Conservation (phyloP, 257 asterid species). For the Henckelia pumila region DNA sequence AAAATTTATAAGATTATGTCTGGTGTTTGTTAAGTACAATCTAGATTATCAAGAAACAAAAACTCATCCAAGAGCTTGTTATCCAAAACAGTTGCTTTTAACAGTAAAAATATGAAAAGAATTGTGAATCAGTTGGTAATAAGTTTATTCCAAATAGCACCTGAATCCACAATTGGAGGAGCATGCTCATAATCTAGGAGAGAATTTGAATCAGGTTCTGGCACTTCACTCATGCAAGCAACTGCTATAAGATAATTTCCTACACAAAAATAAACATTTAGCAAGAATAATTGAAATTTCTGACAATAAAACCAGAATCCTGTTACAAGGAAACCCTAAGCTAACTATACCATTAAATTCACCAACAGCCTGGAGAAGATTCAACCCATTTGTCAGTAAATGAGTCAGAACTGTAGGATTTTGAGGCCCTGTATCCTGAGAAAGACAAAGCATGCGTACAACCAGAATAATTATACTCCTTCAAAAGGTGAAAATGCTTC, state of each 20-base stretch:
- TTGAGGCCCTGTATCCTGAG: slow-evolving; percentile 84
- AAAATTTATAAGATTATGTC: slow-evolving; percentile 5
- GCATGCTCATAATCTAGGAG: slow-evolving; percentile 65
- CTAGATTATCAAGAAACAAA: neutral
- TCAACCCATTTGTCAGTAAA: slow-evolving; percentile 72
- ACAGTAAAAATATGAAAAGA: slow-evolving; percentile 13
- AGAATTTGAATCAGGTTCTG: slow-evolving; percentile 40
- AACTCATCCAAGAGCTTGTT: neutral
- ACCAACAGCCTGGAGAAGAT: slow-evolving; percentile 92
- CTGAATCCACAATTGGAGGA: slow-evolving; percentile 67
- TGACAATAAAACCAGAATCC: slow-evolving; percentile 17
- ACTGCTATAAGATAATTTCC: slow-evolving; percentile 71
- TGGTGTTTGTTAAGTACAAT: neutral
- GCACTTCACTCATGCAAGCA: slow-evolving; percentile 59
- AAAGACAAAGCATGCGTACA: slow-evolving; percentile 16
- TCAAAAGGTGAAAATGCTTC: neutral
- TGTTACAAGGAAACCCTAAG: slow-evolving; percentile 18
- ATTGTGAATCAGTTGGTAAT: slow-evolving; percentile 15
- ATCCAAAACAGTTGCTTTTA: neutral
- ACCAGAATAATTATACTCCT: slow-evolving; percentile 13
- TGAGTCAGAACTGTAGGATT: slow-evolving; percentile 60
- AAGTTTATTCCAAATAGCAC: slow-evolving; percentile 33
- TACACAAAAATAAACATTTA: slow-evolving; percentile 34
- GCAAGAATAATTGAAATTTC: slow-evolving; percentile 24
- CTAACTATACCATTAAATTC: slow-evolving; percentile 65